These are phyloP conservation scores for Venturia oleaginea DNA, from an alignment of 2,329 filamentous ascomycete species.

Conservation along the genomic window DNA sequence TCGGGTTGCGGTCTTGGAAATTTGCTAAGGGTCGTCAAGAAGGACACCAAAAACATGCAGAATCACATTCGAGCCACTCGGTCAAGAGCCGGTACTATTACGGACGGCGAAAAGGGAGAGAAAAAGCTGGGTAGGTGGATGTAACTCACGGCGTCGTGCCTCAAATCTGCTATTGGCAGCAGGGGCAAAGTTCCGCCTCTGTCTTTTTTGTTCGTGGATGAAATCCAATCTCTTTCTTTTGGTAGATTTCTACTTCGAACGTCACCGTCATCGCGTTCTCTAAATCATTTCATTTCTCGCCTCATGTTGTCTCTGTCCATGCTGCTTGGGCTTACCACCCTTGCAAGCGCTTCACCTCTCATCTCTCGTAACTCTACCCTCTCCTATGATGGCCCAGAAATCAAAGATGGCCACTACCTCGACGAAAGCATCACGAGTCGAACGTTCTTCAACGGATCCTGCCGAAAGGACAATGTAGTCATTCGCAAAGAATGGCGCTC, in stretches of 20 bases:
- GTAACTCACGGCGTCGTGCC: neutral
- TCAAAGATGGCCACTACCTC: neutral
- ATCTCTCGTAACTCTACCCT: neutral
- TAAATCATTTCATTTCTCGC: neutral
- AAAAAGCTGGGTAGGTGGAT: neutral
- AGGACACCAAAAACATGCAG: neutral
- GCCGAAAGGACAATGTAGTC: neutral
- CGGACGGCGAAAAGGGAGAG: no score
- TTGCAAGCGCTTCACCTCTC: neutral
- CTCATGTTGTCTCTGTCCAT: neutral
- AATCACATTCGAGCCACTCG: neutral
- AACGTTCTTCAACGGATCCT: neutral
- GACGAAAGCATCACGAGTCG: neutral
- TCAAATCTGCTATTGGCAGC: neutral
- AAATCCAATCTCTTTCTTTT: neutral
- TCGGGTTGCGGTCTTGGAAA: neutral
- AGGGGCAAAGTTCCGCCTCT: neutral
- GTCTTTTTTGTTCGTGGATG: neutral
- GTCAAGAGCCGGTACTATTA: neutral
- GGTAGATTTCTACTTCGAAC: no score
- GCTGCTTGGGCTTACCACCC: neutral
- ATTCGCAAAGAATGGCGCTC: conserved; percentile 1
- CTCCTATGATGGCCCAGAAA: neutral
- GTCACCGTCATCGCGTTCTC: neutral
- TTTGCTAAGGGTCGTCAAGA: neutral